phyloP scores from a whole-genome alignment of 306 rosid species.

The Cucurbita ficifolia region DNA sequence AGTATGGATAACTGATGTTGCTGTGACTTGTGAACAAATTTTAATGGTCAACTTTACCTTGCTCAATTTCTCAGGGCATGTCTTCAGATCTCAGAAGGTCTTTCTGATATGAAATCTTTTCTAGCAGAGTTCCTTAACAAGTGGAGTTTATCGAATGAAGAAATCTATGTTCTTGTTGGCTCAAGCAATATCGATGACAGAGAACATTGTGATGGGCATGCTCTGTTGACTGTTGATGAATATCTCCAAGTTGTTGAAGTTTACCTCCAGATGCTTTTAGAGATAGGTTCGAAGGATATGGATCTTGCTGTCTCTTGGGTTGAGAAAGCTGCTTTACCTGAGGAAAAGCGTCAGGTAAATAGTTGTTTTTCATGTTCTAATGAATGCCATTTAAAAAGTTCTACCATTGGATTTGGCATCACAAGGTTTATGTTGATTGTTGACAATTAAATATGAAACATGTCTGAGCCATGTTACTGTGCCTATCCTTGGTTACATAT shows the following conservation, averaged over 20 bases:
- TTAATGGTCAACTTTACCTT: background rate
- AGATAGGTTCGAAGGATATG: slow-evolving; percentile 23
- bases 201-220: slow-evolving; percentile 1
- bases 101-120: slow-evolving; percentile 23
- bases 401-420: background rate
- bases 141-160: slow-evolving; percentile 48
- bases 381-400: background rate
- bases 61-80: slow-evolving; percentile 38
- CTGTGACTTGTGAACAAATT: background rate
- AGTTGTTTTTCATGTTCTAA: background rate
- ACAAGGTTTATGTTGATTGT: background rate
- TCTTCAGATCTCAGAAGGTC: slow-evolving; percentile 41
- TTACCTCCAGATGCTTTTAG: slow-evolving; percentile 35
- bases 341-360: slow-evolving; percentile 59
- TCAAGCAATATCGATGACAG: slow-evolving; percentile 19
- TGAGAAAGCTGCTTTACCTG: slow-evolving; percentile 56
- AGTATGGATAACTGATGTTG: background rate
- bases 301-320: slow-evolving; percentile 65
- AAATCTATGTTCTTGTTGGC: slow-evolving; percentile 25
- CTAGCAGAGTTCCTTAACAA: slow-evolving; percentile 55
- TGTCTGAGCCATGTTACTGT: background rate
- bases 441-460: background rate
- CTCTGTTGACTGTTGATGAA: slow-evolving; percentile 30
- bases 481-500: background rate
- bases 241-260: slow-evolving; percentile 63